Conservation (phyloP, 768 basidiomycete genomes). For the Leccinum subgranulosum region DNA sequence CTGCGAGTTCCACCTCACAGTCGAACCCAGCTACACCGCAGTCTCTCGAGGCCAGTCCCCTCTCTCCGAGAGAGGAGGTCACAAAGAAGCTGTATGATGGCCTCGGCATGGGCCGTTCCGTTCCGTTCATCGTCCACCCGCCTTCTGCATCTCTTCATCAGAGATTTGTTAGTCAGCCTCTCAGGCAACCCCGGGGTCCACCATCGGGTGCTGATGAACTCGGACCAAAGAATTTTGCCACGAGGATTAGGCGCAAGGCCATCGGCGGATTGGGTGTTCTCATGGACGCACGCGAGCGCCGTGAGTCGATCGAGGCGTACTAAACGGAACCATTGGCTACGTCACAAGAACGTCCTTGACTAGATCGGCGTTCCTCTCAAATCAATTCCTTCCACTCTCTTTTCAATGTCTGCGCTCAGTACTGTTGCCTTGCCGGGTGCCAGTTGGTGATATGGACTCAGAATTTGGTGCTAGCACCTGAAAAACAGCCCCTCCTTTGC, state of each 20-base stretch:
- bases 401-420: slow-evolving; percentile 12
- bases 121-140: slow-evolving; percentile 32
- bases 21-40: slow-evolving; percentile 79
- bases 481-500: slow-evolving; percentile 25
- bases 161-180: slow-evolving; percentile 66
- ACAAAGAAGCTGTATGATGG: slow-evolving; percentile 87
- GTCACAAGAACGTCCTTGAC: slow-evolving; percentile 9
- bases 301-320: slow-evolving; percentile 71
- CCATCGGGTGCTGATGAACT: slow-evolving; percentile 85
- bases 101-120: slow-evolving; percentile 76
- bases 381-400: slow-evolving; percentile 21
- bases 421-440: slow-evolving; percentile 6
- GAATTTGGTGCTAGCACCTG: slow-evolving; percentile 25
- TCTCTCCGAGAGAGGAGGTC: slow-evolving; percentile 85
- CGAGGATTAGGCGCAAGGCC: slow-evolving; percentile 79
- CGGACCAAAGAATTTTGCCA: slow-evolving; percentile 85
- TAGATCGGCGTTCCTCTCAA: slow-evolving; percentile 10
- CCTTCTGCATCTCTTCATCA: slow-evolving; percentile 34
- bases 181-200: slow-evolving; percentile 85
- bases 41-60: slow-evolving; percentile 49
- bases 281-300: slow-evolving; percentile 77
- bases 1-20: slow-evolving; percentile 54
- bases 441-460: slow-evolving; percentile 19
- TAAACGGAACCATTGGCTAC: slow-evolving; percentile 33
- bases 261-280: slow-evolving; percentile 77